phyloP scores from a whole-genome alignment of 805 yeast genomes.

The Schizosaccharomyces osmophilus region DNA sequence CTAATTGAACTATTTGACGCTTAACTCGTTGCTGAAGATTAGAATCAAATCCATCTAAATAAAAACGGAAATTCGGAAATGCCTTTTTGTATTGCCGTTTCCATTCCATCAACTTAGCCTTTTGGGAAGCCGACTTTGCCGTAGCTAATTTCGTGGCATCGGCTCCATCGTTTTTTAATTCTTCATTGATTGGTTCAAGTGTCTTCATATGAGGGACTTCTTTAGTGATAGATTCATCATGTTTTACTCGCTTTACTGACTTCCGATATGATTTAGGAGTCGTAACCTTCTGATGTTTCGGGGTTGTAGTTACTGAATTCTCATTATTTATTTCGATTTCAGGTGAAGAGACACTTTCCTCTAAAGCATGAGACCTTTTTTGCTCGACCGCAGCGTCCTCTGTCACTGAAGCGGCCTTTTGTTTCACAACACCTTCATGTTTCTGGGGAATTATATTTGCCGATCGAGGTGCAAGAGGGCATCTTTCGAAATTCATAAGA shows the following conservation, averaged over 20 bases:
- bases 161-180: neutral
- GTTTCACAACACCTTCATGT: neutral
- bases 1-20: constrained; percentile 11
- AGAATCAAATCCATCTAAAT: constrained; percentile 28
- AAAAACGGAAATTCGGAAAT: constrained; percentile 15
- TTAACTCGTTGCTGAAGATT: constrained; percentile 10
- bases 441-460: neutral
- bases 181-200: neutral
- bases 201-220: neutral
- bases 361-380: neutral
- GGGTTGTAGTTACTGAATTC: neutral
- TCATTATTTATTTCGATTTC: neutral
- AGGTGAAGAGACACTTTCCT: neutral
- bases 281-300: neutral
- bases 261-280: neutral
- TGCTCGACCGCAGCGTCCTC: neutral
- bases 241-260: neutral
- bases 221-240: neutral
- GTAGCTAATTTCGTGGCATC: neutral
- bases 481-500: neutral
- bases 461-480: constrained; percentile 1
- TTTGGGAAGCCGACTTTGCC: neutral
- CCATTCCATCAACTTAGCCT: constrained; percentile 1
- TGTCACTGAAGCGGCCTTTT: neutral
- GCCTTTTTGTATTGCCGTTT: neutral